Conservation (phyloP, 2,329 filamentous ascomycete species). For the Hirsutella minnesotensis region DNA sequence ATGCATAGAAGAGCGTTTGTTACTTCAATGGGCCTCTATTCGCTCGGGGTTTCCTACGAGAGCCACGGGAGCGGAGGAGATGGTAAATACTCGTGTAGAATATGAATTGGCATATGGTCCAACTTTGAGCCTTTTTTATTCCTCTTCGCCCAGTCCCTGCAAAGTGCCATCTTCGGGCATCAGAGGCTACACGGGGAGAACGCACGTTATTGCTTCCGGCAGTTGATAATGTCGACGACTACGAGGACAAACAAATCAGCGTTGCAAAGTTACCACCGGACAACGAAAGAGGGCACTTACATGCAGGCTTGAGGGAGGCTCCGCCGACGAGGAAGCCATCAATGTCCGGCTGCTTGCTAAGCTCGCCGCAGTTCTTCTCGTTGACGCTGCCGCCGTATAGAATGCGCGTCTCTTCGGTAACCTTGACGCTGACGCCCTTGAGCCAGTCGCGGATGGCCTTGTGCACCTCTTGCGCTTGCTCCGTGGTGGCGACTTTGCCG, state of each 20-base stretch:
- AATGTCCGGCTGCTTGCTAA: slow-evolving; percentile 87
- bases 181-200: background rate
- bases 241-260: background rate
- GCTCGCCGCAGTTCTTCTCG: slow-evolving; percentile 95
- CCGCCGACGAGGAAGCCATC: slow-evolving; percentile 97
- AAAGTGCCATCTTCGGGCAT: background rate
- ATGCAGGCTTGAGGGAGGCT: slow-evolving; percentile 93
- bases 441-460: slow-evolving; percentile 87
- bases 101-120: background rate
- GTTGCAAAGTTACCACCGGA: background rate
- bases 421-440: slow-evolving; percentile 60
- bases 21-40: too few relatives aligned
- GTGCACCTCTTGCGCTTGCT: slow-evolving; percentile 91
- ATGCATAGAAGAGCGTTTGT: too few relatives aligned
- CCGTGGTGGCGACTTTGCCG: slow-evolving; percentile 78
- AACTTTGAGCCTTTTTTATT: background rate
- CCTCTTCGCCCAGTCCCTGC: background rate
- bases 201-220: slow-evolving; percentile 30
- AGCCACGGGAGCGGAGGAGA: background rate
- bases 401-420: slow-evolving; percentile 78
- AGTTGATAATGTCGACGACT: slow-evolving; percentile 52
- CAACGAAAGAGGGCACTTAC: slow-evolving; percentile 36
- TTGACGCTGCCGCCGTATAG: slow-evolving; percentile 94
- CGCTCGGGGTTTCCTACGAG: too few relatives aligned
- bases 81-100: background rate